Evolutionary conservation across 176 grass and related monocot species (phyloP), one percentile per base, ranked within the genome.

Genomic region (Poa pratensis): DNA sequence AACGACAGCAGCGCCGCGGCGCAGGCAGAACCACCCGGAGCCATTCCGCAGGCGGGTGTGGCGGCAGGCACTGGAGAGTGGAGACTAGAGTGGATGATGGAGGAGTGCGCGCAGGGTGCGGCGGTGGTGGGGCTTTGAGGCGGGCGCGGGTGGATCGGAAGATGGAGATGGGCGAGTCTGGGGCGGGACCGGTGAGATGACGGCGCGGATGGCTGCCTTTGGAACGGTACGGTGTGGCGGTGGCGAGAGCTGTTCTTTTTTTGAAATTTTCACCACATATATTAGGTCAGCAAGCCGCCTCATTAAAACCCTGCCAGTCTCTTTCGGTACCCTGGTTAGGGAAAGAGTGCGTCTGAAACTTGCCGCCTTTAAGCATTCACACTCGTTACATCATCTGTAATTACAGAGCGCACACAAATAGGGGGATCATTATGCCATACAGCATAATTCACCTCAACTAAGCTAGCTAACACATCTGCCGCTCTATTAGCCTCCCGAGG

Each of bases 71-170:
- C 14, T 24, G 62, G n/a, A 23, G n/a, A 59, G n/a, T 23, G n/a
- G 20, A 22, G 68, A 5, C 1, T 3, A 8, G 61, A 59, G n/a
- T 64, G 61, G 6, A n/a, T 16, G 45, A 48, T 48, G 45, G 5
- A 9, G 34, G 3, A 30, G 51, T 18, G 69, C 39, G 69, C 11
- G 80, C 15, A 1, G 34, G 69, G 6, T 30, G 69, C 7, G 0
- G 80, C 51, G n/a, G 73, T 3, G 13, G 73, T 19, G 45, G 81
- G 51, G 37, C 26, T 85, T 54, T 37, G 72, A 77, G 70, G 22
- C 7, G 58, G 22, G 22, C 54, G 28, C 19, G 49, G 80, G 40
- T 17, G 66, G 42, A 83, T 60, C 54, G 54, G 69, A 16, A 37
- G 34, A 76, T 75, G 54, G 11, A 48, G 55, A 80, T 7, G 37